Evolutionary conservation across 768 basidiomycete species (phyloP), one percentile per base, ranked within the genome.

Genomic region (Fistulinella prunicolor): DNA sequence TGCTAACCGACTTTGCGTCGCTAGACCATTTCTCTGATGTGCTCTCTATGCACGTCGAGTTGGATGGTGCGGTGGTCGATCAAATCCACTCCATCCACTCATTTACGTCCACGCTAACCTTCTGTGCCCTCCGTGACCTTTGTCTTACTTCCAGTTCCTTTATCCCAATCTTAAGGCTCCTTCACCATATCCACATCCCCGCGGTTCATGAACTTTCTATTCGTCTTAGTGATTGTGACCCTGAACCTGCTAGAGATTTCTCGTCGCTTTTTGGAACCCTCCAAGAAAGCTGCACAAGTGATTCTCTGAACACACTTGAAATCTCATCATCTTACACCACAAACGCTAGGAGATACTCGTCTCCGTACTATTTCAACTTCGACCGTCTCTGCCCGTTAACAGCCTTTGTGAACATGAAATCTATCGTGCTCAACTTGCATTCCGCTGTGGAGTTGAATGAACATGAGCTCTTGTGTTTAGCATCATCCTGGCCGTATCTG

Each of bases 401-500:
- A 1, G 42, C 9, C 30, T 58, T 54, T 12, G 22, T 0, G 6
- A 54, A 58, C 23, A 39, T 54, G 35, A 47, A 19, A 9, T 34
- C 20, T 2, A 28, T 57, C 16, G 17, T 3, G 6, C 35, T 59
- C 26, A 14, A 46, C 24, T 32, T 46, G 16, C 20, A 28, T 19
- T 50, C 35, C 4, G 19, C 30, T 8, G 14, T 35, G 2, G 49
- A 58, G 26, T 16, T 59, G 26, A 47, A 38, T 4, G 47, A 49
- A 36, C 16, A 19, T 20, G 44, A 46, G 17, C 28, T 59, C 1
- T 38, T 58, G 19, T 19, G 21, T 20, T 41, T 59, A 22, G 57
- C 50, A 29, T 58, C 57, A 12, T 50, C 44, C 1, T 59, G 57
- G 57, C 50, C 57, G 5, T 28, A 20, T 12, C n/a, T 59, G 26